phyloP scores from a whole-genome alignment of 2,329 filamentous ascomycete species.

The Fusarium xylarioides region DNA sequence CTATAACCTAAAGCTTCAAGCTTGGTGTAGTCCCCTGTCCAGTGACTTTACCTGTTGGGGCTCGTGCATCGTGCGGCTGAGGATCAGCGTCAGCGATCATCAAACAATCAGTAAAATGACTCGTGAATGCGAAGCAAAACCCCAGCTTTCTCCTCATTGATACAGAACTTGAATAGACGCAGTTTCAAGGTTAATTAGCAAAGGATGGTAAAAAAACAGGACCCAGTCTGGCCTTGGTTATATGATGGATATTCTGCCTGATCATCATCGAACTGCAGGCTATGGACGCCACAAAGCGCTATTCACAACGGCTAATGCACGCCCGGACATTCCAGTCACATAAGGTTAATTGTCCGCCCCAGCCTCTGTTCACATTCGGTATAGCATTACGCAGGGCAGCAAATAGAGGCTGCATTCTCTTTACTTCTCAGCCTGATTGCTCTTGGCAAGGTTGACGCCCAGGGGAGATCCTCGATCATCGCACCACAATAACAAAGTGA shows the following conservation, averaged over 20 bases:
- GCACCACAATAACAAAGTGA: not conserved
- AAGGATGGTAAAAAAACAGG: accelerated
- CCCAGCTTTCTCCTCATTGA: accelerated
- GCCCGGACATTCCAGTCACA: not conserved
- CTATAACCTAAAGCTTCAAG: not conserved
- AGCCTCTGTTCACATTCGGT: not conserved
- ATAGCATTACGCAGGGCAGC: not conserved
- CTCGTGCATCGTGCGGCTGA: slow-evolving; percentile 11
- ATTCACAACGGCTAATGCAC: slow-evolving; percentile 1
- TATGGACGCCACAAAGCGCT: not conserved
- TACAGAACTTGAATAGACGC: accelerated
- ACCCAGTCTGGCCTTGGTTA: accelerated
- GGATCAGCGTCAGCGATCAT: not conserved
- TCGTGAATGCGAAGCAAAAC: accelerated
- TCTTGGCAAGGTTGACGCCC: not conserved
- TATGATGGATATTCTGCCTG: not conserved
- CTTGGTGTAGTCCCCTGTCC: not conserved
- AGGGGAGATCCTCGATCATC: not conserved
- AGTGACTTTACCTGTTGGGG: not conserved
- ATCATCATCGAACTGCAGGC: accelerated
- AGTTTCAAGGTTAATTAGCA: accelerated
- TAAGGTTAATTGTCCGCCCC: not conserved
- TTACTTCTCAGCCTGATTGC: not conserved
- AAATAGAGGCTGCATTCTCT: not conserved
- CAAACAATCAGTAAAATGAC: not conserved